These are phyloP conservation scores for Entoloma clypeatum DNA, from an alignment of 1,284 basidiomycete genomes.

Conservation along the genomic window DNA sequence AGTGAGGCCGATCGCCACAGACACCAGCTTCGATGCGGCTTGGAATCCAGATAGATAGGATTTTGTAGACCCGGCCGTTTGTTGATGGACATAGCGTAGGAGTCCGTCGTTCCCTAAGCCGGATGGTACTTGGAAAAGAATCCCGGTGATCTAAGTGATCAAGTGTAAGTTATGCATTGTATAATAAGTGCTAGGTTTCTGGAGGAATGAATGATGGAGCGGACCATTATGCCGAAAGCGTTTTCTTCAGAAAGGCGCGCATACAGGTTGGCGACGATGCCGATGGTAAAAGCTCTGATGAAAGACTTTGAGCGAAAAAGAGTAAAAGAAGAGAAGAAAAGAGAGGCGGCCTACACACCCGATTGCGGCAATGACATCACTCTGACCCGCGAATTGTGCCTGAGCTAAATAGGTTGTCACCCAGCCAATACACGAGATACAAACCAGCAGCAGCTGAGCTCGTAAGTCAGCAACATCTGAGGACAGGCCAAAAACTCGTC, in stretches of 20 bases:
- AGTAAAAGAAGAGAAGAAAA: conserved; percentile 9
- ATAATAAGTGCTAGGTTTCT: no score
- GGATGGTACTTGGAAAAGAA: conserved; percentile 85
- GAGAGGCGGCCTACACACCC: conserved; percentile 36
- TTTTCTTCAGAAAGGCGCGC: conserved; percentile 78
- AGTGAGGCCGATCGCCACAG: conserved; percentile 61
- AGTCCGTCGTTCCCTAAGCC: conserved; percentile 84
- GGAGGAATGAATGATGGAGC: conserved; percentile 17
- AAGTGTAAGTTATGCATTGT: background rate
- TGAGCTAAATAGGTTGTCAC: conserved; percentile 73
- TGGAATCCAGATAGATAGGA: conserved; percentile 66
- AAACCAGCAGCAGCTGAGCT: conserved; percentile 53
- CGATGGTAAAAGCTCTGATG: conserved; percentile 80
- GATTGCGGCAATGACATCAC: conserved; percentile 71
- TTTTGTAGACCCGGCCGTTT: conserved; percentile 46
- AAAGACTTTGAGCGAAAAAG: no score
- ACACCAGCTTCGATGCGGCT: conserved; percentile 61
- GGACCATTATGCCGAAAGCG: conserved; percentile 74
- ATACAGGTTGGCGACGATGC: conserved; percentile 80
- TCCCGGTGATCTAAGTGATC: conserved; percentile 64
- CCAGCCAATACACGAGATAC: conserved; percentile 77
- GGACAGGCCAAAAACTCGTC: conserved; percentile 15
- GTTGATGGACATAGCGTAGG: conserved; percentile 67
- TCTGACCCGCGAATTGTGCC: conserved; percentile 63
- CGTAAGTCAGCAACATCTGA: background rate